Evolutionary conservation across 139 green algal species (phyloP).

Genomic region (Protoeuglena noctilucae): DNA sequence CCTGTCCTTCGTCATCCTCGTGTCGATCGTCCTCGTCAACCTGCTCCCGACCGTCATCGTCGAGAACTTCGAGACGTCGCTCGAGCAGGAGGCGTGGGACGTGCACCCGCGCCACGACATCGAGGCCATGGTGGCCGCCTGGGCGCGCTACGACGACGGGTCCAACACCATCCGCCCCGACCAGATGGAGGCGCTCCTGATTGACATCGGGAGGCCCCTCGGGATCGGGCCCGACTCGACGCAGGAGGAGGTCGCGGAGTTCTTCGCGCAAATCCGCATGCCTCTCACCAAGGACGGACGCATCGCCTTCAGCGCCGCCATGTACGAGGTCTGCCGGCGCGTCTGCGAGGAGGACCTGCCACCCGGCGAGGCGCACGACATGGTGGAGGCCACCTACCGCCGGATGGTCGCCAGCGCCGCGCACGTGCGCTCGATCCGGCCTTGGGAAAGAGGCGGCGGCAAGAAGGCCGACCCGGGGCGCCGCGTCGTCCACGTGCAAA

Average conservation of each 20-base stretch:
- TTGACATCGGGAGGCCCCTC: slow-evolving; percentile 39
- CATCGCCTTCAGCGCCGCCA: slow-evolving; percentile 43
- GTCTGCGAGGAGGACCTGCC: slow-evolving; percentile 43
- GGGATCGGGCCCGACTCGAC: slow-evolving; percentile 40
- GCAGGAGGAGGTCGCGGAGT: slow-evolving; percentile 44
- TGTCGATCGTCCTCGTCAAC: slow-evolving; percentile 55
- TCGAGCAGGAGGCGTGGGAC: slow-evolving; percentile 31
- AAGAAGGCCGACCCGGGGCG: too few species aligned
- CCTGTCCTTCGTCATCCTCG: slow-evolving; percentile 36
- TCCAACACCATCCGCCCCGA: slow-evolving; percentile 33
- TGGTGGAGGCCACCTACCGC: slow-evolving; percentile 43
- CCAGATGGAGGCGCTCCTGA: slow-evolving; percentile 45
- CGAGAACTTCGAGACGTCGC: slow-evolving; percentile 55
- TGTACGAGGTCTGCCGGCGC: slow-evolving; percentile 46
- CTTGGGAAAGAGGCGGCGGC: too few species aligned
- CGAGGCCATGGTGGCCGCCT: slow-evolving; percentile 52
- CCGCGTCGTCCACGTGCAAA: too few species aligned
- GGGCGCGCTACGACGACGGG: slow-evolving; percentile 57
- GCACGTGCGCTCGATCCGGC: too few species aligned
- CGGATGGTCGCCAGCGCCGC: too few species aligned
- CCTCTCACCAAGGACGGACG: slow-evolving; percentile 32
- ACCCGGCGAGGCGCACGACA: slow-evolving; percentile 22
- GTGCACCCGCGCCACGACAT: slow-evolving; percentile 17
- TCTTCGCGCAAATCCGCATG: slow-evolving; percentile 61
- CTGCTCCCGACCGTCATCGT: slow-evolving; percentile 61